Conservation (phyloP, 1,284 basidiomycete species). For the Puccinia horiana region DNA sequence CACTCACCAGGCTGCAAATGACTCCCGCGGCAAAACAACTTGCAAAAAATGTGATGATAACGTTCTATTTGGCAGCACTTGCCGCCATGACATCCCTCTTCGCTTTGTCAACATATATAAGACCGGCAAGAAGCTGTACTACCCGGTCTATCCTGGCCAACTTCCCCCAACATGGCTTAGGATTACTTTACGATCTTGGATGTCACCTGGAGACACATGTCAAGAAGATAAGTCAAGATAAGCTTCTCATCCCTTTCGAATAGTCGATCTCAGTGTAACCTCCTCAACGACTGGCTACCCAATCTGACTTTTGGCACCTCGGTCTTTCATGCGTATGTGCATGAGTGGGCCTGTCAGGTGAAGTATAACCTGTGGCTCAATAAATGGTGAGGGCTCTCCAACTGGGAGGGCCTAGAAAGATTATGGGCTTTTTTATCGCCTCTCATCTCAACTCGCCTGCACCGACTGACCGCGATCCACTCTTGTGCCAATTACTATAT, state of each 20-base stretch:
- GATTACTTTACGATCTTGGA: not conserved
- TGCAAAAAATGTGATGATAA: no score
- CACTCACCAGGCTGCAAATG: constrained; percentile 9
- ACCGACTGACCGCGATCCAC: not conserved
- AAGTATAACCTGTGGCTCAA: not conserved
- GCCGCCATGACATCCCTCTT: not conserved
- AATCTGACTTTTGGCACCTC: no score
- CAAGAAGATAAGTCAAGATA: not conserved
- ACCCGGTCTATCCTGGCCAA: not conserved
- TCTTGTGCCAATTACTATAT: not conserved
- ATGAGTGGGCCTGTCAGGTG: no score
- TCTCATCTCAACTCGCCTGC: not conserved
- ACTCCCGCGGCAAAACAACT: not conserved
- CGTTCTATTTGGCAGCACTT: no score
- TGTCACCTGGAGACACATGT: constrained; percentile 15
- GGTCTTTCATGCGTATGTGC: no score
- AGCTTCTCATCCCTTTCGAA: not conserved
- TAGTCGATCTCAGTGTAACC: no score
- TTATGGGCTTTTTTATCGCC: not conserved
- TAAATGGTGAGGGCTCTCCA: not conserved
- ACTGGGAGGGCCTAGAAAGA: no score
- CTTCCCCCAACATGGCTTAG: not conserved
- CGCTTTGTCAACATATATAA: not conserved
- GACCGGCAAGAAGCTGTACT: constrained; percentile 3
- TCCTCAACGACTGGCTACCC: not conserved